Evolutionary conservation across 768 basidiomycete species (phyloP).

Genomic region (Suillus occidentalis): DNA sequence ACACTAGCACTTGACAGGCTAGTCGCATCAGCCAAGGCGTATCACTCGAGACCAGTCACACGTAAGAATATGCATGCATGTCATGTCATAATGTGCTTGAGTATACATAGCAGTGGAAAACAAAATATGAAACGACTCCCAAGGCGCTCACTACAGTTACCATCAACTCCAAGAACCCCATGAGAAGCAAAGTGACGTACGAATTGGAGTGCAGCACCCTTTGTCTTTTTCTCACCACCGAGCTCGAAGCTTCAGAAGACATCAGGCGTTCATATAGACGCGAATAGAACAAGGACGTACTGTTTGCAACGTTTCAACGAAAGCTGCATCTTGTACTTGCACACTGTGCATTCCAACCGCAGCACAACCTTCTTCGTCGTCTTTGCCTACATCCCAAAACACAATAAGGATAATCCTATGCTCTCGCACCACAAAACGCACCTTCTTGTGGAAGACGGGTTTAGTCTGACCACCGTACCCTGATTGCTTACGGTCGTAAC

Average conservation of each 20-base stretch:
- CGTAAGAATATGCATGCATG: slow-evolving; percentile 21
- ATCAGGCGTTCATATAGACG: not conserved
- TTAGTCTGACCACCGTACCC: slow-evolving; percentile 99
- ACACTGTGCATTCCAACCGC: slow-evolving; percentile 94
- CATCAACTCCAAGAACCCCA: not conserved
- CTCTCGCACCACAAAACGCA: slow-evolving; percentile 24
- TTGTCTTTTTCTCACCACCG: slow-evolving; percentile 99
- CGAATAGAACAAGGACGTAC: slow-evolving; percentile 46
- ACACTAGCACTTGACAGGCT: not conserved
- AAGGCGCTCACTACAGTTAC: slow-evolving; percentile 21
- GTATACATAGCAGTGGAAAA: slow-evolving; percentile 26
- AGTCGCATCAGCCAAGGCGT: not conserved
- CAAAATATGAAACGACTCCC: slow-evolving; percentile 14
- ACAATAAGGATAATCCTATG: not conserved
- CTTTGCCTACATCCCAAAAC: slow-evolving; percentile 65
- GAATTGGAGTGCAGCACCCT: slow-evolving; percentile 94
- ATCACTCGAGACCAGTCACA: not conserved
- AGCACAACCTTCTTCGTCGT: slow-evolving; percentile 99
- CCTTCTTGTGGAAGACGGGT: slow-evolving; percentile 99
- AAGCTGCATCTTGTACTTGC: slow-evolving; percentile 98
- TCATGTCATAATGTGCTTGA: slow-evolving; percentile 28
- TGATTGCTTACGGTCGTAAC: slow-evolving; percentile 98
- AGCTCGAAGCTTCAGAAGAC: slow-evolving; percentile 80
- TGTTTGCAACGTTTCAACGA: slow-evolving; percentile 99
- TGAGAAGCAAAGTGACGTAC: slow-evolving; percentile 47